A percentile compares a stretch with the other conserved stretches of the same genome.
Conservation (phyloP, 768 basidiomycete genomes). For the Exsudoporus frostii region DNA sequence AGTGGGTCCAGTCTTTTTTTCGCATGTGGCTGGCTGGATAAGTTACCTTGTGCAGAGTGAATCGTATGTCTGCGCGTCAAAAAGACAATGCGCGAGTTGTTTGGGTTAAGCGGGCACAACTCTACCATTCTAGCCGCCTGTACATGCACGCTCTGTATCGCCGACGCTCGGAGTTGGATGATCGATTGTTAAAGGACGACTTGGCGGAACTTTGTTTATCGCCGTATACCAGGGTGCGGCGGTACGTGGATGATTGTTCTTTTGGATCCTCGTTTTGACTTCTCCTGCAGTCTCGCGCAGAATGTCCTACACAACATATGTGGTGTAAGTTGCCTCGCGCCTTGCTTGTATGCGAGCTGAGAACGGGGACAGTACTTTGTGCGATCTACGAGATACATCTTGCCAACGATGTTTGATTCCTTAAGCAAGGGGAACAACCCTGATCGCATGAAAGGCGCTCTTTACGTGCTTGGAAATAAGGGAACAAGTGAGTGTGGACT, state of each 20-base stretch:
- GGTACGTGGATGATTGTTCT: conserved; percentile 42
- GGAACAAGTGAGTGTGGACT: conserved; percentile 49
- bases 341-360: conserved; percentile 7
- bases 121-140: conserved; percentile 72
- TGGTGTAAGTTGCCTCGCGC: conserved; percentile 43
- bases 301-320: conserved; percentile 59
- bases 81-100: conserved; percentile 73
- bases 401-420: conserved; percentile 60
- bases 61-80: conserved; percentile 67
- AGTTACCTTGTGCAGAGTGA: conserved; percentile 40
- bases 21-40: neutral
- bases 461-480: conserved; percentile 77
- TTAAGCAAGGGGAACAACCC: conserved; percentile 76
- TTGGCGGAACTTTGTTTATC: conserved; percentile 75
- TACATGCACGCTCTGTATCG: conserved; percentile 79
- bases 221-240: conserved; percentile 72
- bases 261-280: neutral
- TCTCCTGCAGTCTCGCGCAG: conserved; percentile 58
- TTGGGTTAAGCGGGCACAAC: conserved; percentile 73
- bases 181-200: conserved; percentile 57
- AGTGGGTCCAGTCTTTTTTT: conserved; percentile 16
- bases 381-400: conserved; percentile 63
- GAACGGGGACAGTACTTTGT: conserved; percentile 53
- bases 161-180: conserved; percentile 69
- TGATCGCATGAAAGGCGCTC: conserved; percentile 92